These are phyloP conservation scores for Globisporangium alternatum DNA, from an alignment of 352 stramenopile species.

Conservation along the genomic window DNA sequence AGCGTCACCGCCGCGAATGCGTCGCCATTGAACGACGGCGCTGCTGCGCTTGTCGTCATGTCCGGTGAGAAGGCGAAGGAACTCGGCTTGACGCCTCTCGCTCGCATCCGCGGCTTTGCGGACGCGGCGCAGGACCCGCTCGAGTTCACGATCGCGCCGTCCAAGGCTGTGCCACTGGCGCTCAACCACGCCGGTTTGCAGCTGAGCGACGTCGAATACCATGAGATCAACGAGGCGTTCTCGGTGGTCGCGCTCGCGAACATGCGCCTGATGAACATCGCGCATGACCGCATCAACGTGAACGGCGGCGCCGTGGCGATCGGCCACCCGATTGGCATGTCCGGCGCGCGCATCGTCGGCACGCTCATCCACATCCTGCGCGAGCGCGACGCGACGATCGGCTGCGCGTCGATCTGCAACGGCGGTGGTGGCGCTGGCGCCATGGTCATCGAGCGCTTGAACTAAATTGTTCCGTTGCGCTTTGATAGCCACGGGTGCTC, in stretches of 20 bases:
- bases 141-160: conserved; percentile 96
- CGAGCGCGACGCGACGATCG: conserved; percentile 94
- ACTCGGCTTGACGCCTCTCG: conserved; percentile 73
- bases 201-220: conserved; percentile 94
- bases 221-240: conserved; percentile 99
- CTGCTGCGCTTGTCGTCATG: conserved; percentile 95
- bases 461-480: conserved; percentile 74
- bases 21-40: conserved; percentile 97
- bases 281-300: conserved; percentile 93
- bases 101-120: conserved; percentile 77
- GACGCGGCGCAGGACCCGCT: conserved; percentile 88
- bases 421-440: conserved; percentile 96
- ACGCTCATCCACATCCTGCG: conserved; percentile 94
- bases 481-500: background rate
- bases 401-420: conserved; percentile 98
- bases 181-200: conserved; percentile 89
- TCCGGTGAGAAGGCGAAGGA: conserved; percentile 84
- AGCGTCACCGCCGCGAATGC: conserved; percentile 97
- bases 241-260: conserved; percentile 96
- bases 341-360: conserved; percentile 92
- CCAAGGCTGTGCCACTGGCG: conserved; percentile 92
- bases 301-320: conserved; percentile 93
- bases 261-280: conserved; percentile 92
- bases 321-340: conserved; percentile 84
- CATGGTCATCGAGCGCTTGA: conserved; percentile 93